Base-by-base conservation (phyloP, 305 asterid genomes). In the Petunia hybrid region DNA sequence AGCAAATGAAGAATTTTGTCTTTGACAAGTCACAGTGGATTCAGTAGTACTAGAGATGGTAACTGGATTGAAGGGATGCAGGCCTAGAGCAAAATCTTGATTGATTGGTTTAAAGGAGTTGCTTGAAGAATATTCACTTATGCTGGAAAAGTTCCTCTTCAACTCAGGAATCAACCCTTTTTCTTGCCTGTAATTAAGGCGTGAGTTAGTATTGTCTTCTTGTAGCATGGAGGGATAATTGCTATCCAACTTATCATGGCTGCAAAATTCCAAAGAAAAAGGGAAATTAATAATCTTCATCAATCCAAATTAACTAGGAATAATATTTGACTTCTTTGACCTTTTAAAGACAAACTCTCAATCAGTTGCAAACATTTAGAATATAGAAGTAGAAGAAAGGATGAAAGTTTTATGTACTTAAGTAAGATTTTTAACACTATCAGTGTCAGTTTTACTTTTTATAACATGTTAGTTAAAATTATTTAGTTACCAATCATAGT, bases 201-300 rank as follows among this genome's bases (percentile, higher is more conserved):
- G 73, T 36, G 87, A 81, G 76, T 82, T 84, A 16, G 16, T 22
- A 22, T 22, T 82, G 79, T 76, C 68, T 68, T 80, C 71, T 80
- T 82, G 81, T 69, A 76, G 38, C 51, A 81, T 67, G 78, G 84
- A 48, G 53, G 51, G 65, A 68, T 83, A 80, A 80, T 74, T 83
- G 51, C 61, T 60, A 55, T 78, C 77, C 77, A 73, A 84, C 76
- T 51, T 69, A 31, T 56, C 85, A 53, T 86, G 83, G 64, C 91
- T 85, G 56, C 68, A 81, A 81, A 57, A 86, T 81, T 80, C 70
- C 87, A 85, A 88, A 75, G 79, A 86, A 78, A 76, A 82, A 79
- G 42, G 48, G 80, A 43, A 65, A 55, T 36, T 71, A 14, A 35
- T 64, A 81, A 63, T 41, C 79, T 67, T 61, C 63, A 46, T 59